Evolutionary conservation across 2,329 filamentous ascomycete species (phyloP).

Genomic region (Aplosporella prunicola): DNA sequence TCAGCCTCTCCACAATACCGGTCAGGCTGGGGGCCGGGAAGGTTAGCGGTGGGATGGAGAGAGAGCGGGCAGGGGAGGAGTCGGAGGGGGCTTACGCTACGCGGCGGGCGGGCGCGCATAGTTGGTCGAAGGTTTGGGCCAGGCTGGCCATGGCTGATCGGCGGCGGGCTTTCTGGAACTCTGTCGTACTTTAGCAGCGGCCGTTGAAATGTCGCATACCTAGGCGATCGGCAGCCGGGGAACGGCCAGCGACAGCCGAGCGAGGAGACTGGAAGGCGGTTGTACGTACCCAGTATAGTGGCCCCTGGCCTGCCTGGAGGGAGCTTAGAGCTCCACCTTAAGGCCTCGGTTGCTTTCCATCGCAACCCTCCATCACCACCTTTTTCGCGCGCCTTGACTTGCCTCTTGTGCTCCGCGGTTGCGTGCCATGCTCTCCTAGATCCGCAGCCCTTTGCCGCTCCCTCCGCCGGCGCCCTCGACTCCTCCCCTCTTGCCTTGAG

Average conservation of each 20-base stretch:
- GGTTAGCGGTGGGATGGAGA: no score
- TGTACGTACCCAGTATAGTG: not conserved
- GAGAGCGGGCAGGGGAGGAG: not conserved
- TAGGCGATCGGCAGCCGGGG: not conserved
- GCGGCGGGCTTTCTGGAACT: conserved; percentile 4
- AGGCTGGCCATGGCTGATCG: conserved; percentile 8
- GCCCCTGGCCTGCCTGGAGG: not conserved
- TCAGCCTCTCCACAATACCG: conserved; percentile 19
- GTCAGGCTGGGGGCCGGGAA: conserved; percentile 20
- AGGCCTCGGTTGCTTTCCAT: conserved; percentile 6
- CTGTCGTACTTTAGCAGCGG: not conserved
- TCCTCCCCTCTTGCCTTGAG: conserved; percentile 1
- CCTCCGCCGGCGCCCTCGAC: not conserved
- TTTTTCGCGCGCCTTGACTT: not conserved
- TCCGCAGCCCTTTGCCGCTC: conserved; percentile 1
- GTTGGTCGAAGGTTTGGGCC: conserved; percentile 6
- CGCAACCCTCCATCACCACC: conserved; percentile 3
- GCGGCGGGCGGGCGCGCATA: conserved; percentile 8
- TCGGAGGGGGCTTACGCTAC: conserved; percentile 4
- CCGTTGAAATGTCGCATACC: not conserved
- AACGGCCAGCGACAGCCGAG: not conserved
- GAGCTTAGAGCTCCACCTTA: not conserved
- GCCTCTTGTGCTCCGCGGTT: not conserved
- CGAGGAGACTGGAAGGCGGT: conserved; percentile 3
- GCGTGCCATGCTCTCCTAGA: conserved; percentile 8